Conservation (phyloP, 75 land plant species). For the Cunninghamia lanceolata region DNA sequence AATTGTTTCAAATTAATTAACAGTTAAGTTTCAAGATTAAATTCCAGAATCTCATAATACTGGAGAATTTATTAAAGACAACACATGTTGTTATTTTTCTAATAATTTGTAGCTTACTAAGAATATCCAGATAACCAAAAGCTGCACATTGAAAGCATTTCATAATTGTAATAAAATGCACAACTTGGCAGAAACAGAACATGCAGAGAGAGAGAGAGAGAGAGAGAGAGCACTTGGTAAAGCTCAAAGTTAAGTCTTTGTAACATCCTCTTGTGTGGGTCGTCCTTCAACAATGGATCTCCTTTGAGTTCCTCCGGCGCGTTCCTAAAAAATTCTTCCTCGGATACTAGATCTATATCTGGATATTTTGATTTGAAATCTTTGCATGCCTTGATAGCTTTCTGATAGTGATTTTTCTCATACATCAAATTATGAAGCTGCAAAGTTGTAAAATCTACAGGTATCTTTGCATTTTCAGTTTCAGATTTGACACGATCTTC, state of each 20-base stretch:
- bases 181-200: neutral
- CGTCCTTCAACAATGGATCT: conserved; percentile 39
- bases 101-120: neutral
- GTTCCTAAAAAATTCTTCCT: conserved; percentile 73
- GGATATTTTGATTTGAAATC: conserved; percentile 96
- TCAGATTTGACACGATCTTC: conserved; percentile 85
- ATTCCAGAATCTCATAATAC: neutral
- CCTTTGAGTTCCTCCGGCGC: conserved; percentile 78
- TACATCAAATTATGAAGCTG: conserved; percentile 96
- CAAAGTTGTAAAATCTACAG: conserved; percentile 87
- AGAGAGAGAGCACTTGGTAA: conserved; percentile 56
- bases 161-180: neutral
- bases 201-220: neutral
- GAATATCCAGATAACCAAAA: neutral
- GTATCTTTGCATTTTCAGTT: conserved; percentile 86
- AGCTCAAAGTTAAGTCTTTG: conserved; percentile 94
- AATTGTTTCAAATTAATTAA: neutral
- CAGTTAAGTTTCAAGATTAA: neutral
- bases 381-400: conserved; percentile 94
- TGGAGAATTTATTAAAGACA: neutral
- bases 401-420: conserved; percentile 90
- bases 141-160: neutral
- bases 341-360: conserved; percentile 90
- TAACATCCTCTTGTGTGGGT: conserved; percentile 82
- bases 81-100: neutral